phyloP scores from a whole-genome alignment of 345 rosid genomes.

The Leavenworthia alabamica region DNA sequence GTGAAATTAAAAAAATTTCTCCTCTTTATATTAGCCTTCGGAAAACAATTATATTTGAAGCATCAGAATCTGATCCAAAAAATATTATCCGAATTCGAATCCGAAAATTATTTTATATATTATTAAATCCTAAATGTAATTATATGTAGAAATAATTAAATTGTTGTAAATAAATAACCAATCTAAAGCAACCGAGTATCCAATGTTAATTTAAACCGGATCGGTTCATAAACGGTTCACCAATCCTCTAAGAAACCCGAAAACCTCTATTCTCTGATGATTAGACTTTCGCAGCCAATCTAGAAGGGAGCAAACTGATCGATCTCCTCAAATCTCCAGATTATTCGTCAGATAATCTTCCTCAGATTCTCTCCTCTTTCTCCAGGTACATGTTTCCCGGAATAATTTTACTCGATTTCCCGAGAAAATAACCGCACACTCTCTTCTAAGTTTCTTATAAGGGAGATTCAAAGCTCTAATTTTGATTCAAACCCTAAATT shows the following conservation, averaged over 20 bases:
- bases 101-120: too few relatives aligned
- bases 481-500: background rate
- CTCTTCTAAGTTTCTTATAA: background rate
- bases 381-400: constrained; percentile 20
- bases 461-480: background rate
- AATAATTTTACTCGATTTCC: background rate
- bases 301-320: constrained; percentile 17
- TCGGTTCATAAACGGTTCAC: constrained; percentile 10
- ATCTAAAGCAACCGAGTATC: background rate
- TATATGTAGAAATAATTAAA: too few relatives aligned
- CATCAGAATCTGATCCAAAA: too few relatives aligned
- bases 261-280: background rate
- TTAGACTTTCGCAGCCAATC: constrained; percentile 18
- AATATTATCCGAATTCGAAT: too few relatives aligned
- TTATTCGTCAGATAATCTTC: background rate
- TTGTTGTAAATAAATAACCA: too few relatives aligned
- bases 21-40: too few relatives aligned
- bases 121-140: too few relatives aligned
- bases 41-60: too few relatives aligned
- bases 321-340: background rate
- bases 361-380: constrained; percentile 15
- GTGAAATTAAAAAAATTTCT: too few relatives aligned
- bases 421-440: background rate
- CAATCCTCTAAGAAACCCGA: background rate
- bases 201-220: background rate